phyloP scores from a whole-genome alignment of 1,284 basidiomycete genomes.

The Pascua sp. region DNA sequence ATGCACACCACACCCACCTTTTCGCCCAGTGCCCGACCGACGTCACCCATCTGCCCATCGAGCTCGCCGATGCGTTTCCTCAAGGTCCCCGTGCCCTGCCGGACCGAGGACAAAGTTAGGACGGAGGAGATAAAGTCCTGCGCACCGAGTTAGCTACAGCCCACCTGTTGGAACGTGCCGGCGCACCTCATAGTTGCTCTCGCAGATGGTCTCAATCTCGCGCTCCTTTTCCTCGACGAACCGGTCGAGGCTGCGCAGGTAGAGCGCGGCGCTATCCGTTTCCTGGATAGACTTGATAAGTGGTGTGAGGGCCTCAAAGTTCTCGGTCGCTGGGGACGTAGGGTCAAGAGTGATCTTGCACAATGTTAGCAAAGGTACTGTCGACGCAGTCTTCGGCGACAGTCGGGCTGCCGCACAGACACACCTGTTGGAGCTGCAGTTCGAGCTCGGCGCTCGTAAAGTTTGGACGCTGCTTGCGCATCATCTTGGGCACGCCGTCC shows the following conservation, averaged over 20 bases:
- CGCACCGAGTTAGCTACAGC: background rate
- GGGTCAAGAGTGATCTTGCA: slow-evolving; percentile 45
- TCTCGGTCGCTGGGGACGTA: slow-evolving; percentile 56
- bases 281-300: slow-evolving; percentile 90
- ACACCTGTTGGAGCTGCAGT: slow-evolving; percentile 48
- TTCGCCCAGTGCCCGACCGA: slow-evolving; percentile 78
- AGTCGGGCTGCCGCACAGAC: slow-evolving; percentile 1
- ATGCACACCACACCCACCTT: slow-evolving; percentile 53
- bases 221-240: slow-evolving; percentile 90
- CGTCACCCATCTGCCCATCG: slow-evolving; percentile 58
- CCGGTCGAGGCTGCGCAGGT: slow-evolving; percentile 76
- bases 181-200: slow-evolving; percentile 78
- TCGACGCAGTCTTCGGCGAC: background rate
- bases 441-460: slow-evolving; percentile 49
- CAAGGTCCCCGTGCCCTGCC: slow-evolving; percentile 61
- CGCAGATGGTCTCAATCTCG: slow-evolving; percentile 94
- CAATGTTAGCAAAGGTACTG: background rate
- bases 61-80: slow-evolving; percentile 57
- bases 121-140: slow-evolving; percentile 93
- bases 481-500: slow-evolving; percentile 26
- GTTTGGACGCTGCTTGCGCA: slow-evolving; percentile 39
- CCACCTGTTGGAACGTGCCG: too few relatives aligned
- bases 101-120: slow-evolving; percentile 89
- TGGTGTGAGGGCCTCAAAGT: slow-evolving; percentile 86
- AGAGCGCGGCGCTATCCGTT: slow-evolving; percentile 84